Conservation (phyloP, 495 filamentous ascomycete species). For the Emericellopsis terricola region DNA sequence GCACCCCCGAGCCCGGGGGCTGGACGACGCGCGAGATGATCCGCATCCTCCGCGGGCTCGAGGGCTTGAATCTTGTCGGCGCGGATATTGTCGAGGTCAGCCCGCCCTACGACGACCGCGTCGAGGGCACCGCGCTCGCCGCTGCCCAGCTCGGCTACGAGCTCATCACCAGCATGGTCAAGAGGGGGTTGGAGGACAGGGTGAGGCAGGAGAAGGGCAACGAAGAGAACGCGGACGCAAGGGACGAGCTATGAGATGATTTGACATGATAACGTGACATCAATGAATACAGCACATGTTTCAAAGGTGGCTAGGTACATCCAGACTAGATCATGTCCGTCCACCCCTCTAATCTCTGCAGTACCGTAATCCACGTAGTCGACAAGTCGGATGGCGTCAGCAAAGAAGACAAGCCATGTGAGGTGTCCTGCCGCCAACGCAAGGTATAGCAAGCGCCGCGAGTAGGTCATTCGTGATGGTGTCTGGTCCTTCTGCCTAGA, state of each 20-base stretch:
- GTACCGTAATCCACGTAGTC: too few species aligned
- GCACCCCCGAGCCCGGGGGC: constrained; percentile 56
- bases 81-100: constrained; percentile 76
- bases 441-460: too few species aligned
- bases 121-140: constrained; percentile 72
- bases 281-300: too few species aligned
- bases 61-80: constrained; percentile 52
- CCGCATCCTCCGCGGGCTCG: constrained; percentile 47
- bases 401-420: too few species aligned
- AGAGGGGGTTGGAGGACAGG: constrained; percentile 25
- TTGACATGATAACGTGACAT: background rate
- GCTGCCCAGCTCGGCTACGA: constrained; percentile 70
- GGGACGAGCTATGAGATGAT: constrained; percentile 17
- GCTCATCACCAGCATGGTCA: constrained; percentile 66
- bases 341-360: too few species aligned
- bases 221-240: too few species aligned
- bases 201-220: constrained; percentile 8
- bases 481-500: too few species aligned
- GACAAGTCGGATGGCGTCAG: too few species aligned
- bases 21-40: constrained; percentile 62
- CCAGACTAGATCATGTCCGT: too few species aligned
- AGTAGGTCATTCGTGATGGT: too few species aligned
- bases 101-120: constrained; percentile 68
- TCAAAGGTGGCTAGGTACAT: too few species aligned
- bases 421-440: too few species aligned